Base-by-base conservation (phyloP, 257 asterid species). In the Henckelia pumila region DNA sequence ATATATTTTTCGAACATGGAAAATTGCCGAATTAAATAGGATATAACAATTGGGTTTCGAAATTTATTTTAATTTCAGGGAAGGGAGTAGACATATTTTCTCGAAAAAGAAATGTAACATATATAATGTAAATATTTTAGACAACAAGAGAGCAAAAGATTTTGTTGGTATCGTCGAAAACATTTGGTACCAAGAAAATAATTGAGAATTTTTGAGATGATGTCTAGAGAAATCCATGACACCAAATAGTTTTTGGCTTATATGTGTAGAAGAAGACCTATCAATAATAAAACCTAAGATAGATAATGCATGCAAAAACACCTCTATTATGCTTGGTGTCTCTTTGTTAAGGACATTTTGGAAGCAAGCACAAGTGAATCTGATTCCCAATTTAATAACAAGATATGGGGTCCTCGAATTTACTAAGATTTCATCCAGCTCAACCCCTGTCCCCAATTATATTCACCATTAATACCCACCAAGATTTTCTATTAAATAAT, bases 341-440 rank as follows among this genome's bases (percentile, higher is more conserved):
- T 61, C 73, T 24, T 67, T 37, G 72, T 67, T 66, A 33, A 67
- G 61, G 71, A 72, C 71, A 65, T 20, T 47, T 58, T 71, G 64
- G 76, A 64, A 37, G 73, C 47, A 59, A 68, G 66, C 64, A 52
- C 49, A 10, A 55, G 62, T 65, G 61, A 66, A 73, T 59, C 29
- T 16, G 21, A 47, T 17, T 47, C 55, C 21, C 55, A 47, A 47
- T 47, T 47, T 47, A 14, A 47, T 5, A 47, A 47, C 21, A 47
- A 47, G 3, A 47, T 47, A 47, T 1, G 8, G 55, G 55, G 20
- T 52, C 61, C 33, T 44, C n/a, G 16, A 14, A 64, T 2, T 64
- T 23, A 44, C 59, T 49, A 26, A 62, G 30, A 59, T 35, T 59
- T 29, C 44, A 16, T 29, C 64, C 64, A 59, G 37, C 71, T 66